A percentile compares a stretch with the other conserved stretches of the same genome.
These are phyloP conservation scores for Chaetomium sp. DNA, from an alignment of 2,329 filamentous ascomycete genomes.

Conservation along the genomic window DNA sequence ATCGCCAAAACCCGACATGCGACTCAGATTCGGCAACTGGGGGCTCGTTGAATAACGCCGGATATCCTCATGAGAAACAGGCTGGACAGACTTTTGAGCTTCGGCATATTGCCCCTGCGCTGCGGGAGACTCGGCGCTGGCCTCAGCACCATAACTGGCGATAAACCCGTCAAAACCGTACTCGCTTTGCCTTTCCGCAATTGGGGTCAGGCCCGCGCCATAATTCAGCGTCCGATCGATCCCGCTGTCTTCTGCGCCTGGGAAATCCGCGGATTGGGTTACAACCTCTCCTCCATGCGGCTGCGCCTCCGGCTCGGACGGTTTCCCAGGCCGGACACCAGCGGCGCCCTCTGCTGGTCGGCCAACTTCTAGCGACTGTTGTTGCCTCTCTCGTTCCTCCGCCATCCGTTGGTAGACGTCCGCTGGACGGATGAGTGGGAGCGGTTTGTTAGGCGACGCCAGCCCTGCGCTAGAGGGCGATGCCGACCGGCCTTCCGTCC, in stretches of 20 bases:
- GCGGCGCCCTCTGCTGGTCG: slow-evolving; percentile 59
- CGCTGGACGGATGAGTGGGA: slow-evolving; percentile 70
- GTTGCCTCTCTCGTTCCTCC: slow-evolving; percentile 62
- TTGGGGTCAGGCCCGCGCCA: slow-evolving; percentile 49
- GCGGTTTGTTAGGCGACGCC: slow-evolving; percentile 50
- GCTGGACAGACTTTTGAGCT: slow-evolving; percentile 8
- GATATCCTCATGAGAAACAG: slow-evolving; percentile 28
- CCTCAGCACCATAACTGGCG: slow-evolving; percentile 31
- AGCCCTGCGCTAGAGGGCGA: slow-evolving; percentile 45
- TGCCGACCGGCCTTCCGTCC: slow-evolving; percentile 42
- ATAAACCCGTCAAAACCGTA: slow-evolving; percentile 54
- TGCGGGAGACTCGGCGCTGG: slow-evolving; percentile 1
- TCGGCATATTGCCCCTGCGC: slow-evolving; percentile 5
- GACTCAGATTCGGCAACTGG: slow-evolving; percentile 58
- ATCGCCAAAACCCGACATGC: slow-evolving; percentile 62
- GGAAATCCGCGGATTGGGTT: slow-evolving; percentile 30
- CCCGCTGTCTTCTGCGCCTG: background rate
- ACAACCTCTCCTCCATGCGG: background rate
- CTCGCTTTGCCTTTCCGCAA: slow-evolving; percentile 61
- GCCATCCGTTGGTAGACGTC: slow-evolving; percentile 76
- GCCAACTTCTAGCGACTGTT: slow-evolving; percentile 58
- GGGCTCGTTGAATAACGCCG: slow-evolving; percentile 55
- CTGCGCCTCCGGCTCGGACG: background rate
- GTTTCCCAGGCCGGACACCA: slow-evolving; percentile 27
- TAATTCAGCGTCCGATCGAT: slow-evolving; percentile 42